A percentile compares a stretch with the other conserved stretches of the same genome.
phyloP scores from a whole-genome alignment of 2,329 filamentous ascomycete genomes.

The Xylariales sp. region DNA sequence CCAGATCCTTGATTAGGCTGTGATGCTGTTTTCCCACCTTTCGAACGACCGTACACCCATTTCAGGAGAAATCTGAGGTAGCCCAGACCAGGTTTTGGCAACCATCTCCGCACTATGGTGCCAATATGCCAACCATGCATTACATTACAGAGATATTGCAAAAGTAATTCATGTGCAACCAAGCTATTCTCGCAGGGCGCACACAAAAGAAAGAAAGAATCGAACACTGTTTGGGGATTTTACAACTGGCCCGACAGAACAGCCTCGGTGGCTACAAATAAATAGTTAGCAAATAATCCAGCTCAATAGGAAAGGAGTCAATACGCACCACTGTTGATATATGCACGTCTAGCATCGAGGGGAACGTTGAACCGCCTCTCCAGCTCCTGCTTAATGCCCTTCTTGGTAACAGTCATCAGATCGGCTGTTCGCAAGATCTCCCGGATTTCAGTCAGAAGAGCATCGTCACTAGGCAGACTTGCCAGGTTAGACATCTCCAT shows the following conservation, averaged over 20 bases:
- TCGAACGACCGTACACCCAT: no score
- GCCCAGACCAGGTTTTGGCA: no score
- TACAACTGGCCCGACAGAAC: slow-evolving; percentile 73
- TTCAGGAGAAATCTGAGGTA: no score
- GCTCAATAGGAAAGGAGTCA: not conserved
- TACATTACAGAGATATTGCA: no score
- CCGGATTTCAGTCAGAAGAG: slow-evolving; percentile 86
- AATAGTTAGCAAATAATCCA: not conserved
- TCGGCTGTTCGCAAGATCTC: slow-evolving; percentile 90
- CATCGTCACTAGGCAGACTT: slow-evolving; percentile 81
- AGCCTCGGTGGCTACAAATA: slow-evolving; percentile 64
- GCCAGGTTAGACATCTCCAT: slow-evolving; percentile 72
- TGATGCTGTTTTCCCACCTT: no score
- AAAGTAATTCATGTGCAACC: no score
- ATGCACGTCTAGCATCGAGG: slow-evolving; percentile 82
- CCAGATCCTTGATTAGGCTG: no score
- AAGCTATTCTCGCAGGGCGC: no score
- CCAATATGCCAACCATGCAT: slow-evolving; percentile 1
- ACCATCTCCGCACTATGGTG: no score
- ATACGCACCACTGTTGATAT: slow-evolving; percentile 85
- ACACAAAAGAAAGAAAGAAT: no score
- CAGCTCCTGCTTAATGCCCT: slow-evolving; percentile 90
- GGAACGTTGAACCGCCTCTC: slow-evolving; percentile 85
- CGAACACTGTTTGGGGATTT: no score
- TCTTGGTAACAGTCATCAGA: slow-evolving; percentile 98